These are phyloP conservation scores for Truncatella angustata DNA, from an alignment of 2,329 filamentous ascomycete genomes.

Conservation along the genomic window DNA sequence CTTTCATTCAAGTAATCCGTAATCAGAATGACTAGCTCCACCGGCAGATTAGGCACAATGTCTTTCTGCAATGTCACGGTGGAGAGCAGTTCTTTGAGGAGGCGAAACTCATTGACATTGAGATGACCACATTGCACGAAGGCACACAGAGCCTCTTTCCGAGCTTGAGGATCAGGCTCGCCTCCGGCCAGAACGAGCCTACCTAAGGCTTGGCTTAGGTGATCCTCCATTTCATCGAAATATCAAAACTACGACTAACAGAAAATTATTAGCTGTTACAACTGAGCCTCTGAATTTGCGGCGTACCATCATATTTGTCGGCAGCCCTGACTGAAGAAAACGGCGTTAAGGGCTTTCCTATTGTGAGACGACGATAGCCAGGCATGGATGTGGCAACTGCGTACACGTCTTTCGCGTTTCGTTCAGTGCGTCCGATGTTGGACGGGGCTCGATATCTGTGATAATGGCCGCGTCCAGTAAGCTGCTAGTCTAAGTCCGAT, in stretches of 20 bases:
- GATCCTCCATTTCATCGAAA: not conserved
- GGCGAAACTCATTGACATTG: slow-evolving; percentile 2
- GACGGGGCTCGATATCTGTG: too few species aligned
- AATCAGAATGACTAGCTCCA: slow-evolving; percentile 3
- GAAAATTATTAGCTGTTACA: too few species aligned
- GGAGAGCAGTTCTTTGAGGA: slow-evolving; percentile 3
- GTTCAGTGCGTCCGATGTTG: too few species aligned
- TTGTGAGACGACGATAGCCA: too few species aligned
- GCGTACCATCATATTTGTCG: too few species aligned
- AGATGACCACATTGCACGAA: not conserved
- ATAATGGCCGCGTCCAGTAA: too few species aligned
- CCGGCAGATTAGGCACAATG: slow-evolving; percentile 2
- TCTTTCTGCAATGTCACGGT: slow-evolving; percentile 7
- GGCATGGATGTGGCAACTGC: too few species aligned
- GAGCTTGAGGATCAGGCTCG: not conserved
- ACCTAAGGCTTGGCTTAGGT: not conserved
- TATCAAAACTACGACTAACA: not conserved
- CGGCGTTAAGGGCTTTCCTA: too few species aligned
- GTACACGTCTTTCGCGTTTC: too few species aligned
- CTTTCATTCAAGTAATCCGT: not conserved
- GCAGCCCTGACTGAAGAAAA: too few species aligned
- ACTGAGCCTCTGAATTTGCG: too few species aligned
- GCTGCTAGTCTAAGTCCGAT: too few species aligned
- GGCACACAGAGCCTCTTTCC: not conserved
- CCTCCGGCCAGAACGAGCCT: not conserved